phyloP scores from a whole-genome alignment of 257 asterid genomes.

The Solanum pennellii region DNA sequence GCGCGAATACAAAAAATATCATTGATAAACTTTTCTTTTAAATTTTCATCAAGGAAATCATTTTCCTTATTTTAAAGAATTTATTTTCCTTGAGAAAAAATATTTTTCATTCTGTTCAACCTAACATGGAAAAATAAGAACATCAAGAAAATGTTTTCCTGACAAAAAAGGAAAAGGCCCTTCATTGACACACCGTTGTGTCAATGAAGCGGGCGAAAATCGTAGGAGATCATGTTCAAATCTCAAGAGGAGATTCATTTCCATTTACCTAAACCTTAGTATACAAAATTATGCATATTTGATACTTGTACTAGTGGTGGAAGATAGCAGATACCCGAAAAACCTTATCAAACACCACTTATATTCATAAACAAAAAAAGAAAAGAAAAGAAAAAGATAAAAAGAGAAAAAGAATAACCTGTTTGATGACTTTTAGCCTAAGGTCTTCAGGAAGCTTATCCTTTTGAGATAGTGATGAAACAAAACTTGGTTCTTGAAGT shows the following conservation, averaged over 20 bases:
- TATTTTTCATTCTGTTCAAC: background rate
- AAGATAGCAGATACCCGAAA: background rate
- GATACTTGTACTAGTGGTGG: background rate
- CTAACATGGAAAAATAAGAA: background rate
- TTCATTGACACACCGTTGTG: background rate
- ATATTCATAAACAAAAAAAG: background rate
- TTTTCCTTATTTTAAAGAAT: no score
- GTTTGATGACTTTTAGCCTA: conserved; percentile 67
- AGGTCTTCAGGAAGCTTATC: conserved; percentile 53
- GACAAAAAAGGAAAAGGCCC: no score
- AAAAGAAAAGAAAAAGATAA: background rate
- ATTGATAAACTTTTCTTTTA: no score
- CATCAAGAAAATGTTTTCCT: background rate
- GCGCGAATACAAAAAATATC: background rate
- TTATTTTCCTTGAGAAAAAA: background rate
- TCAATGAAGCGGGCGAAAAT: background rate
- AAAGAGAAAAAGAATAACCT: conserved; percentile 25
- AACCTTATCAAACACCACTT: background rate
- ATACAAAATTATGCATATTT: background rate
- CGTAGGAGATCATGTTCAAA: background rate
- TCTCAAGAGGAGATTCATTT: background rate
- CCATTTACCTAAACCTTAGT: background rate
- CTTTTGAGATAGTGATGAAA: conserved; percentile 16
- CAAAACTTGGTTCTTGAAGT: conserved; percentile 6
- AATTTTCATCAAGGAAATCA: no score